Conservation (phyloP, 306 rosid species). For the Lathyrus sativus region DNA sequence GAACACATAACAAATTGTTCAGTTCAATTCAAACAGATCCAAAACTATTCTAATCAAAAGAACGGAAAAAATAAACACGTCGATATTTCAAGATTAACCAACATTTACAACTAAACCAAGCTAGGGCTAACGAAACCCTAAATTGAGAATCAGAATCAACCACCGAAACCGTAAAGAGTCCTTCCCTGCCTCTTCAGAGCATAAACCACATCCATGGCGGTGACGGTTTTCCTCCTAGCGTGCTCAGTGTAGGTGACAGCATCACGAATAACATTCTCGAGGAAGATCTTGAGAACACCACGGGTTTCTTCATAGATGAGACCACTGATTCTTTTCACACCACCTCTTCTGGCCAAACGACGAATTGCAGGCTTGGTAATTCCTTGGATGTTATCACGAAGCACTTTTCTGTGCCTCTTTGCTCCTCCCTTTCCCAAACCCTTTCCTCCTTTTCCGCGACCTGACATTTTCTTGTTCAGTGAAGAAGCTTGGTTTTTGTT, state of each 20-base stretch:
- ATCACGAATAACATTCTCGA: not conserved
- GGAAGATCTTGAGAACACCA: too few species aligned
- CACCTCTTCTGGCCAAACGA: too few species aligned
- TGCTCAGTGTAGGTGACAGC: not conserved
- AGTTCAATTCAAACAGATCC: not conserved
- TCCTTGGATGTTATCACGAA: too few species aligned
- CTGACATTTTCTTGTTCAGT: not conserved
- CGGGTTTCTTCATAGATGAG: too few species aligned
- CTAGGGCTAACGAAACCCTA: not conserved
- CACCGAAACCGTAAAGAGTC: not conserved
- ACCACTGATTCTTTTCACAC: too few species aligned
- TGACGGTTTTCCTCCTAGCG: not conserved
- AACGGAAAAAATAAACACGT: not conserved
- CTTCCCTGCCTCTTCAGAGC: not conserved
- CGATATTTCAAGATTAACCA: not conserved
- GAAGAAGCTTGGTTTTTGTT: not conserved
- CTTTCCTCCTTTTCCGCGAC: not conserved
- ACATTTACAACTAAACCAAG: not conserved
- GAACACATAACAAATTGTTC: not conserved
- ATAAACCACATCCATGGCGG: not conserved
- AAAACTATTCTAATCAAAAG: not conserved
- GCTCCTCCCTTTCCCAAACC: not conserved
- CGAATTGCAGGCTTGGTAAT: too few species aligned
- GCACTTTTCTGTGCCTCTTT: too few species aligned
- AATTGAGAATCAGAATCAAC: not conserved